Evolutionary conservation across 192 early-diverging fungal species (phyloP), one percentile per base, ranked within the genome.

Genomic region (Backusella liffmaniae): DNA sequence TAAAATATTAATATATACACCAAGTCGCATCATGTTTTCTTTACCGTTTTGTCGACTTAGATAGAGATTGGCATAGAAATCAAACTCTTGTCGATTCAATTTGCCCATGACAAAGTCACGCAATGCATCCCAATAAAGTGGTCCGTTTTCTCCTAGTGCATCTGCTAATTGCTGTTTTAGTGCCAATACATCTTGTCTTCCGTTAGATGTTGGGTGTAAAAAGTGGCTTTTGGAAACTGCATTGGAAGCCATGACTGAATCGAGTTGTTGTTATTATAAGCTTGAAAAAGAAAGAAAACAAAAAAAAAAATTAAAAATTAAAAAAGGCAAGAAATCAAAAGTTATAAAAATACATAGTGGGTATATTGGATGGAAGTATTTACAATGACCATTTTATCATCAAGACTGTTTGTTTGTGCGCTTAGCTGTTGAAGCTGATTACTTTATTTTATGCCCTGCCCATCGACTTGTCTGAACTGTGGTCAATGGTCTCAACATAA

Each of bases 21-120:
- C 37, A 9, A 39, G 10, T 10, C 34, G 13, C n/a, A 65, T 67
- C 21, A 13, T 37, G 18, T 1, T 0, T 73, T 35, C 6, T 12
- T 46, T 84, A 88, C 86, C 86, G 77, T 86, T 79, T 34, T 83
- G 76, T 42, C 83, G 74, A 16, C 83, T 86, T 23, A 88, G 80
- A 69, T 93, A 92, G 34, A 91, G 78, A 80, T 91, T 90, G 42
- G 91, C 92, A 76, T 91, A 93, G 83, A 91, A 92, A 82, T 93
- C 92, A 49, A 93, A 93, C 77, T 93, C 92, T 72, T 91, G 91
- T 13, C 91, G 88, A 73, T 92, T 91, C 35, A 93, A 85, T 74
- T 88, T 91, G 81, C 92, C 92, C 46, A 88, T 89, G 35, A 93
- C 89, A 82, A 93, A 93, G 46, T 93, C 90, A 29, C 89, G 86